Evolutionary conservation across 116 monocot genomes (phyloP).

Genomic region (Cymodocea nodosa): DNA sequence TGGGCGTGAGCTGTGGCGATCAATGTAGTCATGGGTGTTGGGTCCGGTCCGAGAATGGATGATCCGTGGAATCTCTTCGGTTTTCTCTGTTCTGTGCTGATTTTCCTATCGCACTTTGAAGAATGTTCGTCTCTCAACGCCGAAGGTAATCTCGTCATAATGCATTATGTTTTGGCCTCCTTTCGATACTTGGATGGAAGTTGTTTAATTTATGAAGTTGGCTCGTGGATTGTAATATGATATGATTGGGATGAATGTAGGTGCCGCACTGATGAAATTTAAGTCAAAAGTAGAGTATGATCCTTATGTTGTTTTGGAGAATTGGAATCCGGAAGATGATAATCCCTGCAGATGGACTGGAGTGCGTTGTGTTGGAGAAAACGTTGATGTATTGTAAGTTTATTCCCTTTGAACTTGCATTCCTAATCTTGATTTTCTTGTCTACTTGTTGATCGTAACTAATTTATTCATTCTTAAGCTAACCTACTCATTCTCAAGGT

Average conservation of each 20-base stretch:
- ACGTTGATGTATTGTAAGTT: constrained; percentile 68
- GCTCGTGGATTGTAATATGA: background rate
- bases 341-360: constrained; percentile 70
- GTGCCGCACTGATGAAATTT: constrained; percentile 47
- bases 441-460: background rate
- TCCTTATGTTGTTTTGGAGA: constrained; percentile 40
- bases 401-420: background rate
- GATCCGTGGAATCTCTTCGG: background rate
- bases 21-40: background rate
- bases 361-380: constrained; percentile 50
- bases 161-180: too few relatives aligned
- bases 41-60: background rate
- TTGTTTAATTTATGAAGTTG: too few relatives aligned
- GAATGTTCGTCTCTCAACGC: background rate
- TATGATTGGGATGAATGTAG: constrained; percentile 7
- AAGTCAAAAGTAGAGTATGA: constrained; percentile 57
- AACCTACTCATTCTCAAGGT: background rate
- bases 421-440: background rate
- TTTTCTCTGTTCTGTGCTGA: background rate
- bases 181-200: too few relatives aligned
- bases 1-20: background rate
- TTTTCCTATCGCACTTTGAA: background rate
- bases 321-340: constrained; percentile 45
- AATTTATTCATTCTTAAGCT: background rate
- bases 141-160: background rate